Percentiles rank a stretch among this genome's conserved stretches.
Evolutionary conservation across 768 basidiomycete species (phyloP).

Genomic region (Naganishia kalamii): DNA sequence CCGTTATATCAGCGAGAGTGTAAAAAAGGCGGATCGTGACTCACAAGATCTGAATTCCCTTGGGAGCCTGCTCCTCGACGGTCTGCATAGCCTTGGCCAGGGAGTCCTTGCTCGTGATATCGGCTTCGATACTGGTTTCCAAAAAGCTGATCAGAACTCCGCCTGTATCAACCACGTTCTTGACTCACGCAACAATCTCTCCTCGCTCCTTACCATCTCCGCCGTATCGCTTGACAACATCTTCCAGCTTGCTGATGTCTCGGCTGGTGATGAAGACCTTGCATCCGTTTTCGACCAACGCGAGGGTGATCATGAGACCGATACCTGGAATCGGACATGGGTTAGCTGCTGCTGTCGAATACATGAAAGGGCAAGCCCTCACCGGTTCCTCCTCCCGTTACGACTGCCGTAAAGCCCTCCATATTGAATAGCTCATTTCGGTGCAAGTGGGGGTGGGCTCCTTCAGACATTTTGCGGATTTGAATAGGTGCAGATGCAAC

Average conservation of each 20-base stretch:
- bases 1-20: background rate
- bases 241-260: constrained; percentile 32
- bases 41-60: constrained; percentile 36
- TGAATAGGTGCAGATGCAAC: too few species aligned
- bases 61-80: constrained; percentile 27
- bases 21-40: background rate
- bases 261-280: constrained; percentile 33
- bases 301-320: constrained; percentile 36
- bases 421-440: constrained; percentile 32
- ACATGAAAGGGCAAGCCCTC: background rate
- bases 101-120: constrained; percentile 30
- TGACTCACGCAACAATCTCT: constrained; percentile 32
- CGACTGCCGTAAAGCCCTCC: constrained; percentile 34
- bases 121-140: constrained; percentile 27
- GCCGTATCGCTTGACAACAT: constrained; percentile 34
- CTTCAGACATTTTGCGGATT: constrained; percentile 18
- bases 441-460: constrained; percentile 29
- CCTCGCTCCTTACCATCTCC: constrained; percentile 29
- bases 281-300: constrained; percentile 33
- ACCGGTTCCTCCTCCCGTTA: constrained; percentile 25
- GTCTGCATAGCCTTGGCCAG: constrained; percentile 27
- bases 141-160: background rate
- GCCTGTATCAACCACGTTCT: background rate
- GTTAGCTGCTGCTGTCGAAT: background rate
- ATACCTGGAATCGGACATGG: constrained; percentile 26